Conservation (phyloP, 176 grass and related monocot species). For the Ensete ventricosum region DNA sequence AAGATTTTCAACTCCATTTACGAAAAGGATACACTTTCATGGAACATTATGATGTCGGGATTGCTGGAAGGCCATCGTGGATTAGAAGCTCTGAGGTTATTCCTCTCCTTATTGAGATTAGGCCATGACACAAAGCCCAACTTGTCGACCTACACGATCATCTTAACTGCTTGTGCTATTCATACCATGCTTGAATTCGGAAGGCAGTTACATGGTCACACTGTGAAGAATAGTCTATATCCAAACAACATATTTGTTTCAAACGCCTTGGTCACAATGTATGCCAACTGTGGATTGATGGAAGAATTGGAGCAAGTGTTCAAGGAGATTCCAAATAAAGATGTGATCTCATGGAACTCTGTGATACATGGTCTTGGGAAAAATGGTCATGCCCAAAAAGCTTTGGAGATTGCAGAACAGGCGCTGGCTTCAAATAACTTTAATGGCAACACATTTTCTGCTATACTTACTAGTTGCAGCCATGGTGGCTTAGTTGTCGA, state of each 20-base stretch:
- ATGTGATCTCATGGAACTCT: slow-evolving; percentile 42
- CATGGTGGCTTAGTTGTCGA: slow-evolving; percentile 27
- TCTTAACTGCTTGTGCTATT: slow-evolving; percentile 31
- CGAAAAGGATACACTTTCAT: slow-evolving; percentile 36
- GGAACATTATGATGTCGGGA: slow-evolving; percentile 46
- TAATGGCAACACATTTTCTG: slow-evolving; percentile 41
- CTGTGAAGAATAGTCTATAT: slow-evolving; percentile 25
- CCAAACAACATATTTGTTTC: slow-evolving; percentile 21
- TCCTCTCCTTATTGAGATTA: slow-evolving; percentile 20
- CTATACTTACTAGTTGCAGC: slow-evolving; percentile 46
- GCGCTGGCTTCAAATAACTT: slow-evolving; percentile 26
- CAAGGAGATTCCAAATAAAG: slow-evolving; percentile 25
- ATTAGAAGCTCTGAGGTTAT: slow-evolving; percentile 29
- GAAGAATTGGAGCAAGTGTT: slow-evolving; percentile 31
- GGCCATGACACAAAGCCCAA: slow-evolving; percentile 9
- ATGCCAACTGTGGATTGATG: slow-evolving; percentile 27
- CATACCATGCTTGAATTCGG: slow-evolving; percentile 26
- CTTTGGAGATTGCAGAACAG: slow-evolving; percentile 20
- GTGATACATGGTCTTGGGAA: slow-evolving; percentile 52
- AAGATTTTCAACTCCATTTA: slow-evolving; percentile 33
- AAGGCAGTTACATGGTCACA: slow-evolving; percentile 32
- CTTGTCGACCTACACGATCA: slow-evolving; percentile 28
- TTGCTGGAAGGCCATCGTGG: slow-evolving; percentile 19
- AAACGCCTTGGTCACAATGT: slow-evolving; percentile 57
- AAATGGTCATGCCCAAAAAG: slow-evolving; percentile 33